A percentile compares a stretch with the other conserved stretches of the same genome.
phyloP scores from a whole-genome alignment of 1,284 basidiomycete genomes.

The Ustilago lituana region DNA sequence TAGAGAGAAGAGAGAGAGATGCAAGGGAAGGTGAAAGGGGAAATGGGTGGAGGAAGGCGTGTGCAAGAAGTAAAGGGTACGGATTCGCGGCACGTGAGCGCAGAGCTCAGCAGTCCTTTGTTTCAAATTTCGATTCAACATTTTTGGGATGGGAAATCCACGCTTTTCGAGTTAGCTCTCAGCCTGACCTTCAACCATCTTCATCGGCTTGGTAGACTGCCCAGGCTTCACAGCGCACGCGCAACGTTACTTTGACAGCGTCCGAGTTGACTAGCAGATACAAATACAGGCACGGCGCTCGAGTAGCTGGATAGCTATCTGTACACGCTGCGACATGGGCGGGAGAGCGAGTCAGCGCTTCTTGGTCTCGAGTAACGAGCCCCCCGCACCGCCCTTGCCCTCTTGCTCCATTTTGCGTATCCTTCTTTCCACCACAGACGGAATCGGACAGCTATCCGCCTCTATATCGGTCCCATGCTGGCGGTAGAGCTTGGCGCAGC shows the following conservation, averaged over 20 bases:
- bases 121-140: conserved; percentile 1
- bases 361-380: conserved; percentile 34
- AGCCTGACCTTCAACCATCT: no score
- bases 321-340: no score
- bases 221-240: no score
- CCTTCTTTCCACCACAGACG: conserved; percentile 44
- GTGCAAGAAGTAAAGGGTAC: neutral
- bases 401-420: conserved; percentile 50
- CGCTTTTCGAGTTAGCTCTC: no score
- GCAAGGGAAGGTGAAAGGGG: neutral
- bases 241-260: no score
- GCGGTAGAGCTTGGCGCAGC: conserved; percentile 61
- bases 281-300: conserved; percentile 4
- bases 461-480: conserved; percentile 48
- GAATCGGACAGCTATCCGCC: conserved; percentile 61
- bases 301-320: no score
- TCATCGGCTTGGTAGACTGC: neutral
- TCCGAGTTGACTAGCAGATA: no score
- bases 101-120: no score
- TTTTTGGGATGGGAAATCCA: no score
- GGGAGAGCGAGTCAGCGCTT: no score
- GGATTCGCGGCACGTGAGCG: conserved; percentile 24
- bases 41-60: neutral
- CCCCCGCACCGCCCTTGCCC: conserved; percentile 43
- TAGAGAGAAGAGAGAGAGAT: neutral